Conservation (phyloP, 2,329 filamentous ascomycete species). For the Fusarium coicis region DNA sequence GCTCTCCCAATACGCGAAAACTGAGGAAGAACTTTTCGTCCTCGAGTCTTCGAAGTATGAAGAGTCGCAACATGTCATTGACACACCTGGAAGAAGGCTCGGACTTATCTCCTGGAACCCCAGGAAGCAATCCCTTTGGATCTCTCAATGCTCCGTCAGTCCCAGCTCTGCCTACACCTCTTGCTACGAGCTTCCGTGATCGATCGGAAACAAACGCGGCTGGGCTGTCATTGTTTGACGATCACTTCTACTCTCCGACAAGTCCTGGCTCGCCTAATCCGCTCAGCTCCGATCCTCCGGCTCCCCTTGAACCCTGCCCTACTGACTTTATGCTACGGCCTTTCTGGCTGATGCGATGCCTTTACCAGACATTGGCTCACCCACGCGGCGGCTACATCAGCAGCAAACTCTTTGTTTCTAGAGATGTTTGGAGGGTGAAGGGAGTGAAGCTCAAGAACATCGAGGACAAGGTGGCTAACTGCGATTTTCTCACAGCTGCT, state of each 20-base stretch:
- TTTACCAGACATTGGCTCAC: constrained; percentile 92
- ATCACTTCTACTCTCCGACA: constrained; percentile 76
- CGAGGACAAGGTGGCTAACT: constrained; percentile 93
- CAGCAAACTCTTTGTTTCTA: constrained; percentile 89
- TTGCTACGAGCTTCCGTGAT: constrained; percentile 70
- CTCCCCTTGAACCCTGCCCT: constrained; percentile 89
- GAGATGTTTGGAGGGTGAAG: constrained; percentile 93
- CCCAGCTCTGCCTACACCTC: constrained; percentile 75
- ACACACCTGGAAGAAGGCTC: constrained; percentile 69
- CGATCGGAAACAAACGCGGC: constrained; percentile 66
- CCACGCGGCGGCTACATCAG: constrained; percentile 92
- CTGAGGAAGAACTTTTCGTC: constrained; percentile 76
- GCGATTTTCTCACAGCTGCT: constrained; percentile 89
- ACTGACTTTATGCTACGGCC: constrained; percentile 89
- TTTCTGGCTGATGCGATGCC: constrained; percentile 96
- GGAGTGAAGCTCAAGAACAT: constrained; percentile 91
- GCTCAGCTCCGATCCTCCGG: constrained; percentile 72
- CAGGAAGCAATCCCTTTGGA: constrained; percentile 74
- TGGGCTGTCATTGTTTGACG: constrained; percentile 84
- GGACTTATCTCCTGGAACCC: constrained; percentile 78
- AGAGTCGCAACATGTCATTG: constrained; percentile 77
- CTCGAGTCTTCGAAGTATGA: constrained; percentile 76
- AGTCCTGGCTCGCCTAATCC: constrained; percentile 74
- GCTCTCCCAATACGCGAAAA: constrained; percentile 63
- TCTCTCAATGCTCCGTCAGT: constrained; percentile 61